Conservation (phyloP, 192 early-diverging fungal genomes). For the Geranomyces variabilis region DNA sequence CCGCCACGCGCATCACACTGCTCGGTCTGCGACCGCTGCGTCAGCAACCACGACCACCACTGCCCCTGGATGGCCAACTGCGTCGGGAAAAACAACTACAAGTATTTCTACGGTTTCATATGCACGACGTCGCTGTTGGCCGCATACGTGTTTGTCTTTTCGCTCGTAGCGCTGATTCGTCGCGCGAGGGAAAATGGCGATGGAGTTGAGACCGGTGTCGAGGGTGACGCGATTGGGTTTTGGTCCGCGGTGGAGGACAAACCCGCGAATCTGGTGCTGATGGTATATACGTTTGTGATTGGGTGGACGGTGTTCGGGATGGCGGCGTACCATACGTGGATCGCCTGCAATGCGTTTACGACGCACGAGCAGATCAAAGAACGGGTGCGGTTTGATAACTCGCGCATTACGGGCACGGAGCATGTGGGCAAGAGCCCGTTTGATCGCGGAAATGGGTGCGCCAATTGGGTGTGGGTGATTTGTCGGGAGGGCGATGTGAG, state of each 20-base stretch:
- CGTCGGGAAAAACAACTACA: slow-evolving; percentile 71
- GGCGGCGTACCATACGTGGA: slow-evolving; percentile 73
- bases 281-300: slow-evolving; percentile 66
- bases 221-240: background rate
- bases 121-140: slow-evolving; percentile 62
- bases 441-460: slow-evolving; percentile 46
- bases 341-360: slow-evolving; percentile 75
- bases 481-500: slow-evolving; percentile 48
- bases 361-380: slow-evolving; percentile 79
- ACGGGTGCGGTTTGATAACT: slow-evolving; percentile 31
- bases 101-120: slow-evolving; percentile 80
- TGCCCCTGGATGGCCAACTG: slow-evolving; percentile 96
- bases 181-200: background rate
- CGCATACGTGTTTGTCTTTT: slow-evolving; percentile 62
- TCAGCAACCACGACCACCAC: slow-evolving; percentile 64
- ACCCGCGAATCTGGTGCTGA: slow-evolving; percentile 61
- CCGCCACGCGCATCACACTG: slow-evolving; percentile 90
- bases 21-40: slow-evolving; percentile 86
- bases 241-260: slow-evolving; percentile 38
- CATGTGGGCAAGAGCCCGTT: slow-evolving; percentile 42
- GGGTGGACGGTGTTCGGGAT: slow-evolving; percentile 73
- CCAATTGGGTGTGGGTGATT: slow-evolving; percentile 59
- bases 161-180: slow-evolving; percentile 60
- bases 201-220: background rate
- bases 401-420: slow-evolving; percentile 14